Conservation (phyloP, 1,284 basidiomycete species). For the Singerocomus inundabilis region DNA sequence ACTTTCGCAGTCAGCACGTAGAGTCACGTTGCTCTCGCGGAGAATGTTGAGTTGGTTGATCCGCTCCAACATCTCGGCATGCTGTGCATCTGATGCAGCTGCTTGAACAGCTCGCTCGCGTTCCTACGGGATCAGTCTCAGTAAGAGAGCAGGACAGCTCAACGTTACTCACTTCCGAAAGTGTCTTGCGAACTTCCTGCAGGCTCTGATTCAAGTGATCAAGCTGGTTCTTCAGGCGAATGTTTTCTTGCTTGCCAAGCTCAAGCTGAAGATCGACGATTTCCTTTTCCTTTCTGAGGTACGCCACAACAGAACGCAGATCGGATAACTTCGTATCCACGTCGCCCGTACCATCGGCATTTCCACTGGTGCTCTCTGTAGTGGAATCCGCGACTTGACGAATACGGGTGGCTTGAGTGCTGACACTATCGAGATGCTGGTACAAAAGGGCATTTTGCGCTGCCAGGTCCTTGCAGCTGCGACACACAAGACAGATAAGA, state of each 20-base stretch:
- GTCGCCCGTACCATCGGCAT: slow-evolving; percentile 47
- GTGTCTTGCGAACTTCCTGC: slow-evolving; percentile 64
- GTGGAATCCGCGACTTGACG: slow-evolving; percentile 63
- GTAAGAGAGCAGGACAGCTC: not conserved
- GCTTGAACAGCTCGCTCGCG: slow-evolving; percentile 71
- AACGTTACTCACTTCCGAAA: slow-evolving; percentile 53
- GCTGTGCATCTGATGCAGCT: slow-evolving; percentile 74
- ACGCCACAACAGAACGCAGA: slow-evolving; percentile 78
- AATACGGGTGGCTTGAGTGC: slow-evolving; percentile 76
- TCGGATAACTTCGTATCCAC: slow-evolving; percentile 64
- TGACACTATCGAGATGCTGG: slow-evolving; percentile 84
- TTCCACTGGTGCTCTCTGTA: slow-evolving; percentile 38
- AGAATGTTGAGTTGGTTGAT: slow-evolving; percentile 87
- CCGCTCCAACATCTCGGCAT: slow-evolving; percentile 81
- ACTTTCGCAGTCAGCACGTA: slow-evolving; percentile 73
- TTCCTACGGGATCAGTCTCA: slow-evolving; percentile 50
- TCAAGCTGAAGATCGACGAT: slow-evolving; percentile 87
- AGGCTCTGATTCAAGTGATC: slow-evolving; percentile 71
- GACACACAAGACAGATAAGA: not conserved
- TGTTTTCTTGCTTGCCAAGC: slow-evolving; percentile 81
- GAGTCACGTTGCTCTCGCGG: slow-evolving; percentile 84
- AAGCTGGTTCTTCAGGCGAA: slow-evolving; percentile 72
- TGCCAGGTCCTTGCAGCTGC: slow-evolving; percentile 71
- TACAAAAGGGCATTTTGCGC: slow-evolving; percentile 81
- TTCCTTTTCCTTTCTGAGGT: slow-evolving; percentile 87